Conservation (phyloP, 495 filamentous ascomycete species). For the Geoglossum glabrum region DNA sequence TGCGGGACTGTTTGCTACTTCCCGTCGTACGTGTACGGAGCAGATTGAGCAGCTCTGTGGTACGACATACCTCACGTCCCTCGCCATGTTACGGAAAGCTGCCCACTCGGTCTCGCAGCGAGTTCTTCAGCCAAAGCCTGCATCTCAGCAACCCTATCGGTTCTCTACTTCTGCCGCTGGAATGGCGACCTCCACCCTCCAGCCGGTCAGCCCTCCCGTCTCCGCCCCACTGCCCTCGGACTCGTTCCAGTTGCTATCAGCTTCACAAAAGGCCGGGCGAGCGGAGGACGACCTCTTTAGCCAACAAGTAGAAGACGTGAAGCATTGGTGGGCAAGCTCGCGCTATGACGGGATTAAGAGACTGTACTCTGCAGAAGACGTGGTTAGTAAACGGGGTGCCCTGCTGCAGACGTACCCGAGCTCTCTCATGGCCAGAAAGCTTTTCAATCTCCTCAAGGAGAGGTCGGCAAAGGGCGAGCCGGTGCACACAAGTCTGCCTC, state of each 20-base stretch:
- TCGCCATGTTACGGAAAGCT: constrained; percentile 3
- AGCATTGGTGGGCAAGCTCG: constrained; percentile 69
- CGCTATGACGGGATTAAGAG: constrained; percentile 78
- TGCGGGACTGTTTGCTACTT: too few species aligned
- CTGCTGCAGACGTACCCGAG: constrained; percentile 76
- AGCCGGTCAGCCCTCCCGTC: constrained; percentile 29
- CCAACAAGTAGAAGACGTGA: constrained; percentile 59
- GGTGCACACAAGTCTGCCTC: constrained; percentile 63
- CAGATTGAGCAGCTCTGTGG: not conserved
- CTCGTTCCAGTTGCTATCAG: constrained; percentile 61
- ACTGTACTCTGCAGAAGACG: constrained; percentile 74
- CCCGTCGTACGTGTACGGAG: too few species aligned
- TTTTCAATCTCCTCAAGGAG: constrained; percentile 72
- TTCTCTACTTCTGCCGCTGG: constrained; percentile 12
- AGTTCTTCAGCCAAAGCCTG: not conserved
- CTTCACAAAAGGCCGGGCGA: constrained; percentile 44
- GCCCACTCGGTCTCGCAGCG: constrained; percentile 12
- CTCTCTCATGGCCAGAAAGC: constrained; percentile 79
- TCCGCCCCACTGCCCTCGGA: constrained; percentile 43
- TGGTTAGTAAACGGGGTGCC: constrained; percentile 79
- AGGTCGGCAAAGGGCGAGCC: constrained; percentile 57
- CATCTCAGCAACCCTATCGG: not conserved
- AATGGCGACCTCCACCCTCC: constrained; percentile 4
- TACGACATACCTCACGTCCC: not conserved
- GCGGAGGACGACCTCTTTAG: constrained; percentile 69